These are phyloP conservation scores for Neonectria hederae DNA, from an alignment of 2,329 filamentous ascomycete species.

Conservation along the genomic window DNA sequence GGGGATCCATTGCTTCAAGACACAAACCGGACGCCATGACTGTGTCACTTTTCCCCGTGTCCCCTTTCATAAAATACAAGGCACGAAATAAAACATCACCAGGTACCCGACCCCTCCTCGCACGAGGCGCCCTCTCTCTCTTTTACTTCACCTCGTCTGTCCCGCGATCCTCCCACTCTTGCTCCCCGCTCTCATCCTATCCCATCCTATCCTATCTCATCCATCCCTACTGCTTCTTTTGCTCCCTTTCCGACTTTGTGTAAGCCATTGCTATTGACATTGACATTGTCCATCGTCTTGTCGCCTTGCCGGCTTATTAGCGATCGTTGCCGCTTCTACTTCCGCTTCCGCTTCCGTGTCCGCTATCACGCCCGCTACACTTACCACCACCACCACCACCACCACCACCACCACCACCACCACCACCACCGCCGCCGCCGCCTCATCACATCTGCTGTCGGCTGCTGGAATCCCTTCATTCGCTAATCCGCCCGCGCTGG, in stretches of 20 bases:
- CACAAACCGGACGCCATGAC: conserved; percentile 43
- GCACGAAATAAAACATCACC: conserved; percentile 45
- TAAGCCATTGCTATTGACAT: neutral
- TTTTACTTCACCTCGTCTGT: conserved; percentile 27
- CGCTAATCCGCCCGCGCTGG: conserved; percentile 37
- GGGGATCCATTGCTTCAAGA: conserved; percentile 44
- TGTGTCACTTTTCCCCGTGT: conserved; percentile 46
- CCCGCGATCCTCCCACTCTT: conserved; percentile 21
- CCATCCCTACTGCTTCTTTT: conserved; percentile 1
- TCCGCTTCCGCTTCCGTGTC: neutral
- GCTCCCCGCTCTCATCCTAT: conserved; percentile 7
- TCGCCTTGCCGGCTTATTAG: neutral
- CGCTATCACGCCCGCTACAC: neutral
- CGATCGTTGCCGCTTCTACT: neutral
- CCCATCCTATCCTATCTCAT: neutral
- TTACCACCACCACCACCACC: conserved; percentile 29
- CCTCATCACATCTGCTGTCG: conserved; percentile 42
- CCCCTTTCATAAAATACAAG: conserved; percentile 46
- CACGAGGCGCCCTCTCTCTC: conserved; percentile 28
- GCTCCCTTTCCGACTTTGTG: conserved; percentile 11
- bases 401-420: conserved; percentile 34
- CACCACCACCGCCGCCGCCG: conserved; percentile 25
- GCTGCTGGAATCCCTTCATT: conserved; percentile 43
- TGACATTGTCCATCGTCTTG: neutral
- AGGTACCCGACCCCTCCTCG: conserved; percentile 43